Conservation (phyloP, 1,284 basidiomycete species). For the Flammula alnicola region DNA sequence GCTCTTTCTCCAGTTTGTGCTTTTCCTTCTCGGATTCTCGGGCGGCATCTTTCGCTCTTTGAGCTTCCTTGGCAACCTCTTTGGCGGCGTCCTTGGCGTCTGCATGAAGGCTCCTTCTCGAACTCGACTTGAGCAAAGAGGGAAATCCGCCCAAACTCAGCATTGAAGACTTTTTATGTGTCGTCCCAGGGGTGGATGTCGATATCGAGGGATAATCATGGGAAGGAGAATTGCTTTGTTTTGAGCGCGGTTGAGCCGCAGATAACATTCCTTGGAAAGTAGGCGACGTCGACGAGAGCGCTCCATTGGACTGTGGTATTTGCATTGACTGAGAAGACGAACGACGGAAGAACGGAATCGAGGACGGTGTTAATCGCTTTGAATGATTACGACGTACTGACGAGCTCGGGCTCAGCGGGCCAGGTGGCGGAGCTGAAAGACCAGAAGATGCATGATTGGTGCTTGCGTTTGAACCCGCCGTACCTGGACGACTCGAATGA, state of each 20-base stretch:
- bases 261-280: conserved; percentile 46
- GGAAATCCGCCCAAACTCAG: conserved; percentile 75
- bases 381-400: conserved; percentile 69
- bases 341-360: conserved; percentile 94
- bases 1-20: conserved; percentile 63
- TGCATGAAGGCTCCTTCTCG: conserved; percentile 76
- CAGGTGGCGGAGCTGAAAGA: conserved; percentile 49
- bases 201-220: conserved; percentile 58
- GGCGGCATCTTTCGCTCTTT: conserved; percentile 41
- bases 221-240: conserved; percentile 50
- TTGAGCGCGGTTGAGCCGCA: conserved; percentile 44
- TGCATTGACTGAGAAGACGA: conserved; percentile 90
- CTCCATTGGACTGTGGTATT: conserved; percentile 42
- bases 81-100: conserved; percentile 69
- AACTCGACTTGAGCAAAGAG: conserved; percentile 83
- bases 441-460: conserved; percentile 59
- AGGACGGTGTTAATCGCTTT: conserved; percentile 88
- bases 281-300: conserved; percentile 58
- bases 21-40: conserved; percentile 54
- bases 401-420: conserved; percentile 71
- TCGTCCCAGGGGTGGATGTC: conserved; percentile 57
- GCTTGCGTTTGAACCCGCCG: conserved; percentile 73
- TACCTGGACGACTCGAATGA: conserved; percentile 65
- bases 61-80: conserved; percentile 52
- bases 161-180: conserved; percentile 78